phyloP scores from a whole-genome alignment of 805 yeast genomes.

The Candida vartiovaarae region DNA sequence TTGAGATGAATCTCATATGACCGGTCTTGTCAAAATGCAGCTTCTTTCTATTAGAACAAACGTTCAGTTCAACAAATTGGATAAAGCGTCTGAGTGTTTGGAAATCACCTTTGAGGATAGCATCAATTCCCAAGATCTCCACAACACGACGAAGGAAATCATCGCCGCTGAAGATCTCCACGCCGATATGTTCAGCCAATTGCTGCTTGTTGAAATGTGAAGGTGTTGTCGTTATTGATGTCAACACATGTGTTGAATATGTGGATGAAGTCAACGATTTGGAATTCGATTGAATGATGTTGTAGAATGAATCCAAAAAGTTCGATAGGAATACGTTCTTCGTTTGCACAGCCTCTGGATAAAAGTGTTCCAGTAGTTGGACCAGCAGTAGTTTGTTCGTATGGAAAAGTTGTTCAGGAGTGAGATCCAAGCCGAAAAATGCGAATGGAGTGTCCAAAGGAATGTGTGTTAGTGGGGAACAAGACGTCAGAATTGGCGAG shows the following conservation, averaged over 20 bases:
- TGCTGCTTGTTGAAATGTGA: conserved; percentile 17
- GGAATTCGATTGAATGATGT: conserved; percentile 17
- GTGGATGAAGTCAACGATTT: conserved; percentile 18
- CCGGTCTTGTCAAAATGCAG: conserved; percentile 18
- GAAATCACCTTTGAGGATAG: conserved; percentile 12
- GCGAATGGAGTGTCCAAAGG: not conserved
- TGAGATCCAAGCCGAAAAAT: conserved; percentile 15
- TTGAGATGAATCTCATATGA: conserved; percentile 14
- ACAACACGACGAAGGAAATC: conserved; percentile 14
- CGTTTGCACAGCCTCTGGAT: conserved; percentile 8
- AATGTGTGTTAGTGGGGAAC: not conserved
- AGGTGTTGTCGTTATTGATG: conserved; percentile 7
- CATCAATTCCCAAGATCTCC: conserved; percentile 17
- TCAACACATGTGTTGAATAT: conserved; percentile 12
- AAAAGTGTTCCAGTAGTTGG: conserved; percentile 11
- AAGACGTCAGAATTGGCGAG: conserved; percentile 1
- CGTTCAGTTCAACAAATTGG: conserved; percentile 14
- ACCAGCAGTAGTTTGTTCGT: conserved; percentile 15
- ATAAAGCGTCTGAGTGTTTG: conserved; percentile 12
- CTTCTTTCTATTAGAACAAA: conserved; percentile 22
- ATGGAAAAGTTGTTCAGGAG: conserved; percentile 12
- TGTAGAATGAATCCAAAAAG: conserved; percentile 20
- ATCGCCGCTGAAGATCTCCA: conserved; percentile 22
- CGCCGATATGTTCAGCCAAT: conserved; percentile 14
- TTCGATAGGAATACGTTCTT: conserved; percentile 11